phyloP scores from a whole-genome alignment of 78 protist species.

The Dictyostelium firmibasis region DNA sequence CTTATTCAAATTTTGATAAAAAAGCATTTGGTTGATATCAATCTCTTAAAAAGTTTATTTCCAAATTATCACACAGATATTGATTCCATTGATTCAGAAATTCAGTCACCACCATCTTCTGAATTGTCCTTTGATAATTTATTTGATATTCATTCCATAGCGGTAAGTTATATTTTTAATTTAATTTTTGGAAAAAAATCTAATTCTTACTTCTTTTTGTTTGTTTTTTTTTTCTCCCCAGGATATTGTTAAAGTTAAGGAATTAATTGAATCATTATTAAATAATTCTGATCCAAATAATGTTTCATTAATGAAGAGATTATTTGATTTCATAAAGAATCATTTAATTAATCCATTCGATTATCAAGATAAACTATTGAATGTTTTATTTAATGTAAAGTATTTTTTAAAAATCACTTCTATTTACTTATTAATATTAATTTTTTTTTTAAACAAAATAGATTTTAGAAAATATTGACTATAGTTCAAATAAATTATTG shows the following conservation, averaged over 20 bases:
- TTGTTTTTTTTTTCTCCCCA: not conserved
- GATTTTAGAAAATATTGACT: conserved; percentile 30
- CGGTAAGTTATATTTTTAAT: not conserved
- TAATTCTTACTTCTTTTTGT: not conserved
- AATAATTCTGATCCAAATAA: conserved; percentile 5
- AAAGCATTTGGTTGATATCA: conserved; percentile 14
- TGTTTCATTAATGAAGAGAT: not conserved
- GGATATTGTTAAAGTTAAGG: conserved; percentile 1
- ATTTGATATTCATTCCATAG: not conserved
- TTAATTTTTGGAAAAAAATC: not conserved
- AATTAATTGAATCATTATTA: conserved; percentile 21
- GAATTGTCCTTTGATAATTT: conserved; percentile 23
- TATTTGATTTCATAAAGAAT: not conserved
- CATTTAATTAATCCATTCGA: conserved; percentile 28
- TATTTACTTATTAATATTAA: too few relatives aligned
- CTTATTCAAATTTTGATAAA: conserved; percentile 25
- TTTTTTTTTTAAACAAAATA: not conserved
- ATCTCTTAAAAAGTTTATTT: not conserved
- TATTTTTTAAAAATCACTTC: too few relatives aligned
- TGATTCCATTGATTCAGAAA: conserved; percentile 5
- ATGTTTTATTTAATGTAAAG: conserved; percentile 11
- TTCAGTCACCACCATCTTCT: not conserved
- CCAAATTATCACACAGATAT: not conserved
- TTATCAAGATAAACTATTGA: conserved; percentile 47
- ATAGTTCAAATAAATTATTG: not conserved